A percentile compares a stretch with the other conserved stretches of the same genome.
Evolutionary conservation across 768 basidiomycete species (phyloP).

Genomic region (Amanita muscaria): DNA sequence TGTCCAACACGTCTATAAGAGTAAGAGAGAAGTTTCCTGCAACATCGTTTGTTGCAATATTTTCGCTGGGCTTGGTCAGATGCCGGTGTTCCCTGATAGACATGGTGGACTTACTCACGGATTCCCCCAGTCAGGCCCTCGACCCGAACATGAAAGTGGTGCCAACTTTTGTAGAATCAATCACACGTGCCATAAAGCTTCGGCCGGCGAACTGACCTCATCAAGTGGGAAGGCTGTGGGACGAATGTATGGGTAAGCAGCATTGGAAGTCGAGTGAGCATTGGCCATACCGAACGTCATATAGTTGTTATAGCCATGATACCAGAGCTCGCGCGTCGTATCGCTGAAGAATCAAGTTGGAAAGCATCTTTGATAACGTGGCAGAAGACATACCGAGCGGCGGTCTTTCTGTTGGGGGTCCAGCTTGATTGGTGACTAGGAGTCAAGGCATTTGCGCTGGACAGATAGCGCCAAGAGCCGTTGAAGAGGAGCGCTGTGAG

Average conservation of each 20-base stretch:
- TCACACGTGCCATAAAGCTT: background rate
- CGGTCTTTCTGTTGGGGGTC: conserved; percentile 49
- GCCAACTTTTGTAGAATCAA: conserved; percentile 46
- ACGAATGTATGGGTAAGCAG: no score
- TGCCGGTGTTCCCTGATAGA: background rate
- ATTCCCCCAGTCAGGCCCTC: conserved; percentile 81
- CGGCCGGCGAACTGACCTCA: conserved; percentile 46
- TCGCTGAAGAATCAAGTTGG: conserved; percentile 34
- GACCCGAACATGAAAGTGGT: conserved; percentile 78
- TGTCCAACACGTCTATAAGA: conserved; percentile 76
- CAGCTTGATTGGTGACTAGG: conserved; percentile 32
- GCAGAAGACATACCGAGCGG: conserved; percentile 37
- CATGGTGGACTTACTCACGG: conserved; percentile 43
- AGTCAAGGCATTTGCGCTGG: conserved; percentile 24
- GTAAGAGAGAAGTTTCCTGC: conserved; percentile 89
- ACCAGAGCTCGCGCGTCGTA: conserved; percentile 70
- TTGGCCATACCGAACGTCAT: conserved; percentile 73
- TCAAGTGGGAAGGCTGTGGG: conserved; percentile 72
- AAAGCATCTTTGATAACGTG: background rate
- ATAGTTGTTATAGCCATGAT: conserved; percentile 85
- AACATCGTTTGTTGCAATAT: conserved; percentile 84
- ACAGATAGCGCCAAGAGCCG: conserved; percentile 21
- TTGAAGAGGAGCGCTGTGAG: conserved; percentile 31
- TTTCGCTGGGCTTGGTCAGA: conserved; percentile 33
- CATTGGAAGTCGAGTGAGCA: no score